A percentile compares a stretch with the other conserved stretches of the same genome.
Evolutionary conservation across 176 grass and related monocot genomes (phyloP).

Genomic region (Paspalum vaginatum): DNA sequence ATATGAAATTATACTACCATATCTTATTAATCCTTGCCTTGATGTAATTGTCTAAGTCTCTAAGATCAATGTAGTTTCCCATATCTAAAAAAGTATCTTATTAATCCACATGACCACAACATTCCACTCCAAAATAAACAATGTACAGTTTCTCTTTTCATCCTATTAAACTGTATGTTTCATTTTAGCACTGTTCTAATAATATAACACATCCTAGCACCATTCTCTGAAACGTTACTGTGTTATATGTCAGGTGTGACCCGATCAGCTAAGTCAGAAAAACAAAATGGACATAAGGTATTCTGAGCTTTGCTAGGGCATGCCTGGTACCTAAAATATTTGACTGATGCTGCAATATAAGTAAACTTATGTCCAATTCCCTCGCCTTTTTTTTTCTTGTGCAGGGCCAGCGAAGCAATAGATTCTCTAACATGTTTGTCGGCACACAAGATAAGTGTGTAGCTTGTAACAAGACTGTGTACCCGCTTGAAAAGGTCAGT

Average conservation of each 20-base stretch:
- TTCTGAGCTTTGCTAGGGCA: slow-evolving; percentile 19
- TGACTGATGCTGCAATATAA: not conserved
- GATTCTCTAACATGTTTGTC: slow-evolving; percentile 81
- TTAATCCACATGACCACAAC: not conserved
- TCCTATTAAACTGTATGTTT: not conserved
- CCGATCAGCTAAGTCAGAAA: slow-evolving; percentile 71
- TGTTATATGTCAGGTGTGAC: slow-evolving; percentile 56
- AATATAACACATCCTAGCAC: not conserved
- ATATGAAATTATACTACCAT: not conserved
- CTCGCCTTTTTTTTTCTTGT: slow-evolving; percentile 31
- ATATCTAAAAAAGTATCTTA: no score
- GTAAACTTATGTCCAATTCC: slow-evolving; percentile 10
- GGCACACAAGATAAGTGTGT: slow-evolving; percentile 96
- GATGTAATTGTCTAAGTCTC: no score
- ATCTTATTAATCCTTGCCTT: not conserved
- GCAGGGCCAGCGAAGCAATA: slow-evolving; percentile 65
- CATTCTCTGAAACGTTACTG: slow-evolving; percentile 15
- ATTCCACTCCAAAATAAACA: not conserved
- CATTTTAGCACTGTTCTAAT: slow-evolving; percentile 1
- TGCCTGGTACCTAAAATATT: not conserved
- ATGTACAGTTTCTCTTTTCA: not conserved
- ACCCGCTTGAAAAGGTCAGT: slow-evolving; percentile 89
- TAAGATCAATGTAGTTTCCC: no score
- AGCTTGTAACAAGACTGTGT: slow-evolving; percentile 89
- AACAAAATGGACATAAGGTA: slow-evolving; percentile 75